Percentiles rank a stretch among this genome's conserved stretches.
These are phyloP conservation scores for Arabidopsis lyrata DNA, from an alignment of 441 rosid species.

Conservation along the genomic window DNA sequence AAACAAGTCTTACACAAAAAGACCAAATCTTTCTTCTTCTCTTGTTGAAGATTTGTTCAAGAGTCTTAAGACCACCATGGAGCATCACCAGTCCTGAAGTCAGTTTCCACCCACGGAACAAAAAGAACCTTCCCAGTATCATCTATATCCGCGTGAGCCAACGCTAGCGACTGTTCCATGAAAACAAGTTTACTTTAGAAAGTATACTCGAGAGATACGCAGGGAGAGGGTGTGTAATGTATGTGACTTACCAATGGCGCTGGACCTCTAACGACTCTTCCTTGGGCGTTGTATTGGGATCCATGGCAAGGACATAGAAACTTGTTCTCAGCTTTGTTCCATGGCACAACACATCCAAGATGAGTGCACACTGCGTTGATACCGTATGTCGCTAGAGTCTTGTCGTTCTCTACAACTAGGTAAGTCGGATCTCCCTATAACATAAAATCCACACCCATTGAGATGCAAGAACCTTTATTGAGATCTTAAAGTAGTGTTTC, in stretches of 20 bases:
- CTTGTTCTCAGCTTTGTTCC: conserved; percentile 87
- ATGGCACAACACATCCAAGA: conserved; percentile 98
- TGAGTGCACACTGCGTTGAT: conserved; percentile 96
- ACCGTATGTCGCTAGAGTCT: conserved; percentile 83
- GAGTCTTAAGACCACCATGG: conserved; percentile 89
- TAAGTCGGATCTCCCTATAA: conserved; percentile 96
- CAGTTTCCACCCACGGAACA: conserved; percentile 91
- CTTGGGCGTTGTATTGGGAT: conserved; percentile 95
- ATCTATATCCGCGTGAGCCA: conserved; percentile 82
- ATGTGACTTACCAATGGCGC: conserved; percentile 82
- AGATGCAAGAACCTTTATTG: conserved; percentile 10
- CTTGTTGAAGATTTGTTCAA: conserved; percentile 24
- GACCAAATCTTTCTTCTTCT: conserved; percentile 14
- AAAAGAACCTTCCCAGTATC: conserved; percentile 87
- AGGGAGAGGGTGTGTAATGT: background rate
- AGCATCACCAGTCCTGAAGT: conserved; percentile 94
- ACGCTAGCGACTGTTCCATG: conserved; percentile 74
- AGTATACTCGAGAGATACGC: background rate
- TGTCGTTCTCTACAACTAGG: conserved; percentile 93
- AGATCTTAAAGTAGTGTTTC: background rate
- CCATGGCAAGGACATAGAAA: conserved; percentile 99
- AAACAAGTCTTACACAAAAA: conserved; percentile 27
- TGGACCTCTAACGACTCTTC: conserved; percentile 97
- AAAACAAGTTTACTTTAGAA: conserved; percentile 8
- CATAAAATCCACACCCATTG: conserved; percentile 11